Evolutionary conservation across 2,329 filamentous ascomycete species (phyloP).

Genomic region (Onygenales sp.): DNA sequence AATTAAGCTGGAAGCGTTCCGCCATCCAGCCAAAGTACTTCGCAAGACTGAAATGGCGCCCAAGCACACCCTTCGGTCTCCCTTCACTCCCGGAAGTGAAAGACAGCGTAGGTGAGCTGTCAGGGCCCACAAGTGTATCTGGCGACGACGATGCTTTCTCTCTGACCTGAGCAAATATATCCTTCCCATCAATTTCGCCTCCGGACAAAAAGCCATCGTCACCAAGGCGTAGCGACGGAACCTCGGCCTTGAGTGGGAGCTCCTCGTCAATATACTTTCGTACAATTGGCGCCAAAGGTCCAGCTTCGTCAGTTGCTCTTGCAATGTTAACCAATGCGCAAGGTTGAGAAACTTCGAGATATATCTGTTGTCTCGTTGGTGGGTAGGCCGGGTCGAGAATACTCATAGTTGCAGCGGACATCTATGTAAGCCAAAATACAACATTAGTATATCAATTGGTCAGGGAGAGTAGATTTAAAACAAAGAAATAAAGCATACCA

Average conservation of each 20-base stretch:
- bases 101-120: slow-evolving; percentile 66
- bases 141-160: slow-evolving; percentile 49
- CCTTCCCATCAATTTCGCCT: slow-evolving; percentile 54
- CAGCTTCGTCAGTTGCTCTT: slow-evolving; percentile 59
- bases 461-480: neutral
- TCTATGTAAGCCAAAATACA: neutral
- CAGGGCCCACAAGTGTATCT: slow-evolving; percentile 72
- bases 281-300: slow-evolving; percentile 51
- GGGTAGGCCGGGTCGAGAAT: slow-evolving; percentile 74
- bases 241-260: slow-evolving; percentile 59
- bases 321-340: slow-evolving; percentile 63
- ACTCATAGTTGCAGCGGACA: slow-evolving; percentile 48
- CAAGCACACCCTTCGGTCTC: slow-evolving; percentile 75
- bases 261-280: slow-evolving; percentile 62
- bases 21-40: slow-evolving; percentile 95
- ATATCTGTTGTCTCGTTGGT: slow-evolving; percentile 69
- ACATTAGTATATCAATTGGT: neutral
- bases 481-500: neutral
- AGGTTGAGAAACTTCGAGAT: slow-evolving; percentile 70
- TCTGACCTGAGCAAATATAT: slow-evolving; percentile 53
- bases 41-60: slow-evolving; percentile 75
- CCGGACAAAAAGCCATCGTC: slow-evolving; percentile 66
- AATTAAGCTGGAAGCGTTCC: slow-evolving; percentile 63
- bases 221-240: slow-evolving; percentile 63
- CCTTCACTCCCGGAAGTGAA: slow-evolving; percentile 70